Base-by-base conservation (phyloP, 1,284 basidiomycete species). In the Takashimella koratensis region DNA sequence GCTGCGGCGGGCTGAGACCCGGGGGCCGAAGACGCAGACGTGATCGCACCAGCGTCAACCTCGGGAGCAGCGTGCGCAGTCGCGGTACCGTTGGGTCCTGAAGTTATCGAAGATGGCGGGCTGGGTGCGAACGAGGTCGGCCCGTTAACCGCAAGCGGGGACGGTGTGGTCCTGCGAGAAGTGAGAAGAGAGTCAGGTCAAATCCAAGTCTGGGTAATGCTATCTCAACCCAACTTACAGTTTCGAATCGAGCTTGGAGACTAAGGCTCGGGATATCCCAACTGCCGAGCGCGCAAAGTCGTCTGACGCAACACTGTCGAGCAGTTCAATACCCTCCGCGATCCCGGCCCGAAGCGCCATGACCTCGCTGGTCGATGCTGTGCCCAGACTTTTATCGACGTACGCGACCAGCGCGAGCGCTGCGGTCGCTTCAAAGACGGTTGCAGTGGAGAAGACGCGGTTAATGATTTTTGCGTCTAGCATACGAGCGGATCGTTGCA, bases 401-500 rank as follows among this genome's bases (percentile, higher is more conserved):
- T 67, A 58, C 57, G 67, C 57, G 43, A 74, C 65, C 42, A 74
- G 53, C 4, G 63, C 66, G 41, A 72, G 53, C 1, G 64, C 65
- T 26, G 64, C 63, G 3, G 67, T 64, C 10, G 67, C 59, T 52
- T 74, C 71, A 27, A 74, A 74, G 2, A 74, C 66, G 1, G 62
- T 57, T 22, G 59, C 53, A 2, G 70, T 65, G 55, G 63, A 59
- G 51, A 71, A 71, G 22, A 74, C 50, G 16, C 71, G 58, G 30
- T 66, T 61, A 11, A 65, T 64, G 26, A 71, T 51, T 56, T 68
- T 74, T 16, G 64, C 49, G 58, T 74, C 70, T 19, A 71, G 60
- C 61, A 74, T 65, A 44, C 67, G 66, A 6, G 70, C 67, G 8
- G 65, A 67, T 41, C 70, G 63, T 46, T 72, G 70, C 4, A 67